These are phyloP conservation scores for Chytriomyces sp. DNA, from an alignment of 192 early-diverging fungal species.

Conservation along the genomic window DNA sequence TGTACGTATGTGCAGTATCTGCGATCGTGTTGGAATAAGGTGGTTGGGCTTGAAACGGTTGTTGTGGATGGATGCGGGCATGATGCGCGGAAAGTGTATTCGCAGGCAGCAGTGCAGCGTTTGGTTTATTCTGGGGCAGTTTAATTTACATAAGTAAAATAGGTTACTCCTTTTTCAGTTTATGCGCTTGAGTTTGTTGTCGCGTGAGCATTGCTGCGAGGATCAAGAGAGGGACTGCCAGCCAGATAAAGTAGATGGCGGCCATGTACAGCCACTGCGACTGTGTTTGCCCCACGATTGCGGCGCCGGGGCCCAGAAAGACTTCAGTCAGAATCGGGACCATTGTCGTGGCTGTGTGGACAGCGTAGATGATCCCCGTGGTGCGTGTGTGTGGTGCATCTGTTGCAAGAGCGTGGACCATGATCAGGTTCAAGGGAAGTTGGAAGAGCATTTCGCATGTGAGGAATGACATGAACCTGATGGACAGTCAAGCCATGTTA, in stretches of 20 bases:
- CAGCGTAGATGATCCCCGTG: conserved; percentile 10
- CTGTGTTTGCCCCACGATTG: not conserved
- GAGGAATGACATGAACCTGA: conserved; percentile 25
- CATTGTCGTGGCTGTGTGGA: conserved; percentile 17
- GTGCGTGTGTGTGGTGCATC: conserved; percentile 5
- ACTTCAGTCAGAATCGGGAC: conserved; percentile 25
- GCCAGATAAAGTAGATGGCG: conserved; percentile 12
- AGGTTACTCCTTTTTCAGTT: too few species aligned
- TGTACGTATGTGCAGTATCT: conserved; percentile 9
- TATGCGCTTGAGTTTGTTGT: too few species aligned
- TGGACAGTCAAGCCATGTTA: not conserved
- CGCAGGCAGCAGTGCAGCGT: not conserved
- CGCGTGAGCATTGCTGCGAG: not conserved
- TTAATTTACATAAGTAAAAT: too few species aligned
- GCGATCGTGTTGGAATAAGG: not conserved
- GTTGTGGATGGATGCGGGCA: conserved; percentile 14
- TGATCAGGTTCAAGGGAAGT: conserved; percentile 30
- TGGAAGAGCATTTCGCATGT: conserved; percentile 22
- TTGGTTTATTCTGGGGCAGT: not conserved
- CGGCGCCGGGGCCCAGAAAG: not conserved
- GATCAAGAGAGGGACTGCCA: not conserved
- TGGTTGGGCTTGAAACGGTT: not conserved
- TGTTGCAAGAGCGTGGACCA: not conserved
- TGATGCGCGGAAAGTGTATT: conserved; percentile 13
- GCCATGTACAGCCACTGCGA: not conserved